Conservation (phyloP, 345 rosid genomes). For the Corymbia maculata region DNA sequence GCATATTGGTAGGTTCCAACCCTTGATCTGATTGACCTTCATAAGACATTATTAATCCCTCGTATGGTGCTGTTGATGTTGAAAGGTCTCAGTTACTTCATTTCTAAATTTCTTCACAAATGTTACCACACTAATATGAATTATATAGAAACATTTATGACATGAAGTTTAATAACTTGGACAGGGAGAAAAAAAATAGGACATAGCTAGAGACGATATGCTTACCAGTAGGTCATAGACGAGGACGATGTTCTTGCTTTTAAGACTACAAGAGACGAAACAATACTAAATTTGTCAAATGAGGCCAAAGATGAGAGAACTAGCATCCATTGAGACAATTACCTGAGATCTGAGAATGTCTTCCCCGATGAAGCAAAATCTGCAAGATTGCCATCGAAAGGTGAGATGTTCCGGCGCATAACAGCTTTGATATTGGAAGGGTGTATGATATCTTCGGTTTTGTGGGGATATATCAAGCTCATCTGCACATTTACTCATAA, state of each 20-base stretch:
- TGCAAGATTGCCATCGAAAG: slow-evolving; percentile 33
- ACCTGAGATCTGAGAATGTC: slow-evolving; percentile 29
- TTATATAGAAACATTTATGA: background rate
- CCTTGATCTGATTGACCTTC: no score
- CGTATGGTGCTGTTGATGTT: background rate
- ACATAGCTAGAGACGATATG: background rate
- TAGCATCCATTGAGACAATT: background rate
- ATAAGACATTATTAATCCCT: no score
- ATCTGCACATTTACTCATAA: slow-evolving; percentile 20
- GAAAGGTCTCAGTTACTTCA: background rate
- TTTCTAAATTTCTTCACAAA: no score
- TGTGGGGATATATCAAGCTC: slow-evolving; percentile 52
- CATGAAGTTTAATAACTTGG: background rate
- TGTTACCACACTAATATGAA: no score
- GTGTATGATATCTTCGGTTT: slow-evolving; percentile 17
- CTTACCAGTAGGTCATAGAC: slow-evolving; percentile 66
- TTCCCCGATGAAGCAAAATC: background rate
- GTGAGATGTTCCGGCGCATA: slow-evolving; percentile 67
- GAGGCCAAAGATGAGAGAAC: background rate
- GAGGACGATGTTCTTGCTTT: slow-evolving; percentile 57
- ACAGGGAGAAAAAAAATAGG: background rate
- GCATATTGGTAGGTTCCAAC: no score
- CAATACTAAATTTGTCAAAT: background rate
- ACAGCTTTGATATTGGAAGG: slow-evolving; percentile 34
- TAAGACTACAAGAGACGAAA: slow-evolving; percentile 32